Evolutionary conservation across 768 basidiomycete genomes (phyloP).

Genomic region (Suillus brevipes): DNA sequence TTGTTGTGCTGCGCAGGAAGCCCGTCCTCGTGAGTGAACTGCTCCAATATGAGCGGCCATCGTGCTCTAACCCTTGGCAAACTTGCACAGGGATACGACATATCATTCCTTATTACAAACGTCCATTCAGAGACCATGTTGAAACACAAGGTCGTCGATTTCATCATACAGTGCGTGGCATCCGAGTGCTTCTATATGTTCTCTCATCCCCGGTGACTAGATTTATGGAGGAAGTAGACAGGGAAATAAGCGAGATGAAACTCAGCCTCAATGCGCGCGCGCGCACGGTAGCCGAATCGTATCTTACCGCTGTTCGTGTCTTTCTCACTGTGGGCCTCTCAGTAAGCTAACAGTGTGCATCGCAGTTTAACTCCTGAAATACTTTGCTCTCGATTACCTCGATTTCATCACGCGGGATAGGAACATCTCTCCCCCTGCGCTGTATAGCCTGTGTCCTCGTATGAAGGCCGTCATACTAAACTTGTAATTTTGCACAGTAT

Average conservation of each 20-base stretch:
- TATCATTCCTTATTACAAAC: slow-evolving; percentile 97
- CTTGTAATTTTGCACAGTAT: slow-evolving; percentile 1
- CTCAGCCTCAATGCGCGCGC: slow-evolving; percentile 94
- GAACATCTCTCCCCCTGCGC: background rate
- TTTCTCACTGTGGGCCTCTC: background rate
- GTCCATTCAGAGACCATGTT: slow-evolving; percentile 97
- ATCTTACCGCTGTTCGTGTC: slow-evolving; percentile 78
- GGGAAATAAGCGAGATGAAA: slow-evolving; percentile 99
- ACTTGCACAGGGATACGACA: slow-evolving; percentile 84
- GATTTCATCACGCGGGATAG: background rate
- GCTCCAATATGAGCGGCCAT: slow-evolving; percentile 12
- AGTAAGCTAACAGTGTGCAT: background rate
- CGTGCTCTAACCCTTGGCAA: slow-evolving; percentile 9
- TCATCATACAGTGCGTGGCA: slow-evolving; percentile 88
- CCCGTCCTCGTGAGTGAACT: slow-evolving; percentile 71
- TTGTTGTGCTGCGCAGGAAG: slow-evolving; percentile 93
- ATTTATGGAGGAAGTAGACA: slow-evolving; percentile 99
- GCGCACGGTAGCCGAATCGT: slow-evolving; percentile 96
- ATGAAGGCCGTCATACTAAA: background rate
- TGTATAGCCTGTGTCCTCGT: background rate
- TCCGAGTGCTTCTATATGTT: slow-evolving; percentile 7
- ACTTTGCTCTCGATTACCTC: background rate
- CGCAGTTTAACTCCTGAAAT: slow-evolving; percentile 28
- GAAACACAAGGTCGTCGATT: slow-evolving; percentile 99
- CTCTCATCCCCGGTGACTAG: slow-evolving; percentile 37